These are phyloP conservation scores for Chlamydomonas applanata DNA, from an alignment of 139 green algal species.

Conservation along the genomic window DNA sequence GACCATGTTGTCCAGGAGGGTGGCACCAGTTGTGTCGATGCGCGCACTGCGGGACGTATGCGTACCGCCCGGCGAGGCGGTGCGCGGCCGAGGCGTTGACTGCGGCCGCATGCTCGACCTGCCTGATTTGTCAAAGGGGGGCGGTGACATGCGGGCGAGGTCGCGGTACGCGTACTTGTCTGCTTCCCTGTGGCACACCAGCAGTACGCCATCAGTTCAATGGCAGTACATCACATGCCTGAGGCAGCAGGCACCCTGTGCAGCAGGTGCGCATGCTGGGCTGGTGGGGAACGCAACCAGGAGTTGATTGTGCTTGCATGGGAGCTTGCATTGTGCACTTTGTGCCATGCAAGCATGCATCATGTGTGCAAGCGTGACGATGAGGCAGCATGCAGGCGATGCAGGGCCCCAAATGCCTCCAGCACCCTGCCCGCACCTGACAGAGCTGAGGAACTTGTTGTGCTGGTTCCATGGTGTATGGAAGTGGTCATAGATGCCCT, in stretches of 20 bases:
- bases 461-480: slow-evolving; percentile 33
- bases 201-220: too few relatives aligned
- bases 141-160: slow-evolving; percentile 17
- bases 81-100: not conserved
- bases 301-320: not conserved
- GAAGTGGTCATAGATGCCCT: slow-evolving; percentile 31
- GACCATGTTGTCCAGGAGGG: slow-evolving; percentile 27
- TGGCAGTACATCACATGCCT: too few relatives aligned
- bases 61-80: not conserved
- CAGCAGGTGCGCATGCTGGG: too few relatives aligned
- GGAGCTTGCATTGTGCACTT: too few relatives aligned
- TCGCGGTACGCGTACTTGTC: slow-evolving; percentile 15
- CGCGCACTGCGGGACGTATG: not conserved
- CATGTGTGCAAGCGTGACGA: too few relatives aligned
- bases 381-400: too few relatives aligned
- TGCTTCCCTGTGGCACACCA: not conserved
- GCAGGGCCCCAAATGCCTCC: too few relatives aligned
- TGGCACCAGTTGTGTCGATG: not conserved
- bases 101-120: slow-evolving; percentile 3
- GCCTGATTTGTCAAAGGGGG: slow-evolving; percentile 27
- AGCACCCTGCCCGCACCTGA: not conserved
- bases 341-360: too few relatives aligned
- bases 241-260: too few relatives aligned
- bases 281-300: not conserved
- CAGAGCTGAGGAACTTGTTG: slow-evolving; percentile 22